These are phyloP conservation scores for Fusarium hainanense DNA, from an alignment of 2,329 filamentous ascomycete species.

Conservation along the genomic window DNA sequence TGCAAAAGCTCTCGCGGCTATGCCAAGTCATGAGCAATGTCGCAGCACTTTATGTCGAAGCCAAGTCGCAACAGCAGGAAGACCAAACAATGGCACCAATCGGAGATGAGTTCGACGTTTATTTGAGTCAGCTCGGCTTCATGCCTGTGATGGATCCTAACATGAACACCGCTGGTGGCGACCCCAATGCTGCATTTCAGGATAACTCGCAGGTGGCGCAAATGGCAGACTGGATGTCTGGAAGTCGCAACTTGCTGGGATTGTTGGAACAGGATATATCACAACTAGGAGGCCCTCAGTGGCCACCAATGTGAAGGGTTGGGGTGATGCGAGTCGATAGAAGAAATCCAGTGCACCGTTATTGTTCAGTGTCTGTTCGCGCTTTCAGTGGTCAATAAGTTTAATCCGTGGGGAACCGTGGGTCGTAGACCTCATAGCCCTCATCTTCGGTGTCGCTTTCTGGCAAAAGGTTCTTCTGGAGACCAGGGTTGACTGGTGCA, in stretches of 20 bases:
- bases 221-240: constrained; percentile 73
- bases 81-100: constrained; percentile 61
- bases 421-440: constrained; percentile 76
- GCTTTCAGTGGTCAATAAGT: background rate
- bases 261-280: constrained; percentile 71
- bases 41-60: constrained; percentile 70
- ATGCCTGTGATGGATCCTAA: constrained; percentile 57
- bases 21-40: constrained; percentile 71
- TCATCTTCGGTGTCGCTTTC: constrained; percentile 77
- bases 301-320: constrained; percentile 45
- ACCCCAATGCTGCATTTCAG: constrained; percentile 35
- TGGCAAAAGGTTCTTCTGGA: constrained; percentile 42
- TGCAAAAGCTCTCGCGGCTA: constrained; percentile 70
- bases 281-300: constrained; percentile 55
- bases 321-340: constrained; percentile 9
- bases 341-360: background rate
- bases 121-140: constrained; percentile 71
- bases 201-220: constrained; percentile 56
- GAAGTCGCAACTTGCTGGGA: constrained; percentile 73
- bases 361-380: background rate
- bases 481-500: constrained; percentile 31
- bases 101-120: constrained; percentile 71
- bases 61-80: constrained; percentile 62
- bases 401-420: constrained; percentile 70
- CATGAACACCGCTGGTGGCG: constrained; percentile 19